Percentiles rank a stretch among this genome's conserved stretches.
These are phyloP conservation scores for Ilex paraguariensis DNA, from an alignment of 305 asterid genomes.

Conservation along the genomic window DNA sequence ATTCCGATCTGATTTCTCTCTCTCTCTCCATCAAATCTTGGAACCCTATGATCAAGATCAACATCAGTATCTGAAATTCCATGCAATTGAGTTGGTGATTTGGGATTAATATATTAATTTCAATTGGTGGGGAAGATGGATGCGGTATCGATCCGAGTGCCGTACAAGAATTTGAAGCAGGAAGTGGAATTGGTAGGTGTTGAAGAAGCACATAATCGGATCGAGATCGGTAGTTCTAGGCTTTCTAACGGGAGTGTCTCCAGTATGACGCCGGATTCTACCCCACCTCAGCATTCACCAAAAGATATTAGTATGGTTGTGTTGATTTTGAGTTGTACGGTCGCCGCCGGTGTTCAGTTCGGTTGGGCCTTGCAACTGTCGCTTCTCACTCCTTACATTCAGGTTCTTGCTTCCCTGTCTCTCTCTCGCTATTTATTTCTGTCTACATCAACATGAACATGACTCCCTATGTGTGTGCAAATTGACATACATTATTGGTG, in stretches of 20 bases:
- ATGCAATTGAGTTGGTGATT: neutral
- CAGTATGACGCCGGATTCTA: conserved; percentile 28
- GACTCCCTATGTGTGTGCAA: no score
- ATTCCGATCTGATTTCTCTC: neutral
- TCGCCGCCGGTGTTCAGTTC: conserved; percentile 99
- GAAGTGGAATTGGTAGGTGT: conserved; percentile 74
- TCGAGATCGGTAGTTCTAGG: conserved; percentile 22
- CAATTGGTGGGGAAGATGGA: conserved; percentile 38
- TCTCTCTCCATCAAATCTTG: neutral
- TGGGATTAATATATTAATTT: neutral
- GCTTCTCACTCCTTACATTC: conserved; percentile 96
- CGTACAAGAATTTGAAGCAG: conserved; percentile 69
- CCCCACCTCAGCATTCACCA: conserved; percentile 30
- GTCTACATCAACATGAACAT: no score
- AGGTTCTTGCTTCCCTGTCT: conserved; percentile 48
- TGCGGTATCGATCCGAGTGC: conserved; percentile 77
- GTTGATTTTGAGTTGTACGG: conserved; percentile 82
- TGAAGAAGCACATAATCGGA: conserved; percentile 50
- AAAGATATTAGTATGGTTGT: conserved; percentile 46
- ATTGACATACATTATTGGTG: no score
- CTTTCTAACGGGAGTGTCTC: conserved; percentile 20
- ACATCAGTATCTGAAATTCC: neutral
- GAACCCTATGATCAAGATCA: neutral
- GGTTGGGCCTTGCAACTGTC: conserved; percentile 99
- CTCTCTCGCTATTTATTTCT: no score